A percentile compares a stretch with the other conserved stretches of the same genome.
Evolutionary conservation across 2,329 filamentous ascomycete genomes (phyloP).

Genomic region (Plenodomus biglobosus): DNA sequence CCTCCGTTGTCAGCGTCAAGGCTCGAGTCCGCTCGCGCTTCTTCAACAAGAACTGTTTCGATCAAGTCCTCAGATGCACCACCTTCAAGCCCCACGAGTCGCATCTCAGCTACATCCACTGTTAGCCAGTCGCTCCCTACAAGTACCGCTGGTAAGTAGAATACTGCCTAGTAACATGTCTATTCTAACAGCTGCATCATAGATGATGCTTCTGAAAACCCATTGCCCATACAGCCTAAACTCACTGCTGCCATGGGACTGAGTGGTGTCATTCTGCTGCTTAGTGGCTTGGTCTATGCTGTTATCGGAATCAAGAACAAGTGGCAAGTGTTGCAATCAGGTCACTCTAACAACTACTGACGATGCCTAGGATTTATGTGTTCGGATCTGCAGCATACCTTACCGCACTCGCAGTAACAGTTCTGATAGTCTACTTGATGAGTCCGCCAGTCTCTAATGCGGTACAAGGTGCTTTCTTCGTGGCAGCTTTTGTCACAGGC

Average conservation of each 20-base stretch:
- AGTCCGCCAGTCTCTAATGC: slow-evolving; percentile 71
- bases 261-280: slow-evolving; percentile 73
- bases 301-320: slow-evolving; percentile 81
- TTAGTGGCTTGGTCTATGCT: slow-evolving; percentile 69
- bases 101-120: slow-evolving; percentile 20
- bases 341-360: slow-evolving; percentile 14
- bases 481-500: slow-evolving; percentile 73
- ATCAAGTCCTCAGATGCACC: slow-evolving; percentile 12
- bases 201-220: slow-evolving; percentile 17
- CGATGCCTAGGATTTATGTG: slow-evolving; percentile 37
- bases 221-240: slow-evolving; percentile 69
- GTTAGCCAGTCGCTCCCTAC: slow-evolving; percentile 20
- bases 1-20: slow-evolving; percentile 12
- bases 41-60: slow-evolving; percentile 14
- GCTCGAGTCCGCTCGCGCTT: slow-evolving; percentile 14
- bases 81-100: slow-evolving; percentile 13
- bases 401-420: slow-evolving; percentile 70
- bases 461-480: slow-evolving; percentile 83
- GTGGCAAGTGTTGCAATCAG: slow-evolving; percentile 48
- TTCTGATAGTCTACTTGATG: slow-evolving; percentile 89
- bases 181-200: slow-evolving; percentile 1
- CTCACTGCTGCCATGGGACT: slow-evolving; percentile 83
- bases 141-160: slow-evolving; percentile 18
- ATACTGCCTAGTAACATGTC: not conserved
- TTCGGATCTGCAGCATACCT: slow-evolving; percentile 79